These are phyloP conservation scores for Candida hungchunana DNA, from an alignment of 805 yeast species.

Conservation along the genomic window DNA sequence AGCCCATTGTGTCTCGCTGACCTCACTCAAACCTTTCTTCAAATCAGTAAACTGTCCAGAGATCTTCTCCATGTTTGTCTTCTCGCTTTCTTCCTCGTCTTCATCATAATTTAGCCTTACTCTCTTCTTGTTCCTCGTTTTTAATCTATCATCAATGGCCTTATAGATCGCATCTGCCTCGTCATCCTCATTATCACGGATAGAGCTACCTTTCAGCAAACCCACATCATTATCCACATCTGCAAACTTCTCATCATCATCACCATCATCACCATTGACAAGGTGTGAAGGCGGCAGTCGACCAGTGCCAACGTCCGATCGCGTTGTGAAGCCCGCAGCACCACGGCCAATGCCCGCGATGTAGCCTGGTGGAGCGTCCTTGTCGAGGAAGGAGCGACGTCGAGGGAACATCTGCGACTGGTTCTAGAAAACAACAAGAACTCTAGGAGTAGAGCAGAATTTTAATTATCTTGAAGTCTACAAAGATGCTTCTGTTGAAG, in stretches of 20 bases:
- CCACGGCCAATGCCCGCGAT: slow-evolving; percentile 94
- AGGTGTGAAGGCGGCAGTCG: slow-evolving; percentile 27
- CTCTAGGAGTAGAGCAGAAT: too few relatives aligned
- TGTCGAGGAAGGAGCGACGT: slow-evolving; percentile 55
- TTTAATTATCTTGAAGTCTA: too few relatives aligned
- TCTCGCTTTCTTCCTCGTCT: too few relatives aligned
- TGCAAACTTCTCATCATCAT: slow-evolving; percentile 15
- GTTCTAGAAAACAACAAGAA: too few relatives aligned
- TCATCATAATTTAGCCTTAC: slow-evolving; percentile 25
- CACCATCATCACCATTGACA: slow-evolving; percentile 25
- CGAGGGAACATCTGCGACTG: slow-evolving; percentile 4
- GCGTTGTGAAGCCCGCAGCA: slow-evolving; percentile 87
- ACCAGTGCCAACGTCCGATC: slow-evolving; percentile 66
- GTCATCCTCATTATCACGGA: slow-evolving; percentile 52
- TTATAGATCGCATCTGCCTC: slow-evolving; percentile 75
- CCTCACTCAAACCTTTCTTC: slow-evolving; percentile 53
- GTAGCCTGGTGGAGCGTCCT: slow-evolving; percentile 85
- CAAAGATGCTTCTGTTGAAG: too few relatives aligned
- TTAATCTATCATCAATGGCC: slow-evolving; percentile 56
- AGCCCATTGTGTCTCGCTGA: slow-evolving; percentile 75
- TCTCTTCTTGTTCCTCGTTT: slow-evolving; percentile 26
- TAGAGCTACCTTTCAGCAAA: slow-evolving; percentile 25
- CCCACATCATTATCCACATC: slow-evolving; percentile 29
- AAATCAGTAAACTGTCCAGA: slow-evolving; percentile 62
- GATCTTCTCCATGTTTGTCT: slow-evolving; percentile 29